Conservation (phyloP, 495 filamentous ascomycete species). For the Aspergillus heteromorphus region DNA sequence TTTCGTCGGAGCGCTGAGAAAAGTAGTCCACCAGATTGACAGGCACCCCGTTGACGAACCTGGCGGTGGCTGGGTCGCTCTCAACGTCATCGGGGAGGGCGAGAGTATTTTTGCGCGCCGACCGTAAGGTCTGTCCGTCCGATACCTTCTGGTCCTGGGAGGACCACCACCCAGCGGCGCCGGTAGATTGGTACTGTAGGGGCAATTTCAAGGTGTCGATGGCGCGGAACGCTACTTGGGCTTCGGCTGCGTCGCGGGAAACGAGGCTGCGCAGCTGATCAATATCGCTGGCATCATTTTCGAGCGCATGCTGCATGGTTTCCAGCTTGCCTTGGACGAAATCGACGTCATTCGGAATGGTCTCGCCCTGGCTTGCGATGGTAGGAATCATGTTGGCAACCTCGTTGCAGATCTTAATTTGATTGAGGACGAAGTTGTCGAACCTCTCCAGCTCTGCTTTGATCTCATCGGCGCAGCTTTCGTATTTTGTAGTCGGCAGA, state of each 20-base stretch:
- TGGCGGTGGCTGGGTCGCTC: slow-evolving; percentile 44
- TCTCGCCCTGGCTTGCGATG: slow-evolving; percentile 57
- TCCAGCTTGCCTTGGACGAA: slow-evolving; percentile 68
- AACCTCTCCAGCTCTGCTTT: slow-evolving; percentile 68
- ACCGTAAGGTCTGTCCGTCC: slow-evolving; percentile 35
- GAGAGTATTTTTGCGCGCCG: slow-evolving; percentile 39
- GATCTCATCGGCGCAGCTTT: slow-evolving; percentile 78
- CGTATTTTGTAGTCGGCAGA: slow-evolving; percentile 80
- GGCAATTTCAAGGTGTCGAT: slow-evolving; percentile 73
- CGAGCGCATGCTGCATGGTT: slow-evolving; percentile 65
- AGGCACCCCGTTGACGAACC: slow-evolving; percentile 36
- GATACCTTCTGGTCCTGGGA: slow-evolving; percentile 39
- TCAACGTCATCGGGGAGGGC: slow-evolving; percentile 55
- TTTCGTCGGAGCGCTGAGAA: slow-evolving; percentile 63
- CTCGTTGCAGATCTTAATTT: slow-evolving; percentile 54
- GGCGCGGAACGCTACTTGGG: slow-evolving; percentile 66
- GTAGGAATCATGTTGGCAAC: slow-evolving; percentile 45
- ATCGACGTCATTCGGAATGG: slow-evolving; percentile 67
- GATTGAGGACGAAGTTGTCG: slow-evolving; percentile 66
- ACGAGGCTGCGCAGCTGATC: slow-evolving; percentile 58
- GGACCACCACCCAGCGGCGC: slow-evolving; percentile 41
- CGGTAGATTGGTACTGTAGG: slow-evolving; percentile 58
- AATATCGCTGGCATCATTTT: slow-evolving; percentile 68
- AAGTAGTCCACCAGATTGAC: slow-evolving; percentile 72
- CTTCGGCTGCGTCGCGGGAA: slow-evolving; percentile 63